Evolutionary conservation across 2,329 filamentous ascomycete species (phyloP).

Genomic region (Fusarium domesticum): DNA sequence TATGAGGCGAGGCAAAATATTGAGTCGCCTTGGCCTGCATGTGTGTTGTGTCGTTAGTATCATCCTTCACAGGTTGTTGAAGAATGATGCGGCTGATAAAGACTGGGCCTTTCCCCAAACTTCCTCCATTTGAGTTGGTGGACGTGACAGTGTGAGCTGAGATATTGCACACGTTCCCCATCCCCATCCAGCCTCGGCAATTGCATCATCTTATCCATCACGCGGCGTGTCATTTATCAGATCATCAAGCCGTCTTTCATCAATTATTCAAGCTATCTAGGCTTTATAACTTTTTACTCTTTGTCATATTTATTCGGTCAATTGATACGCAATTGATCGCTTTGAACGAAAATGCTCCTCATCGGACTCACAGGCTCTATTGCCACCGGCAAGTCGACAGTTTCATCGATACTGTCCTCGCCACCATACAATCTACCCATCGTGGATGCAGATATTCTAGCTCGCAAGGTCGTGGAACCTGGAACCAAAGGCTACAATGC

Average conservation of each 20-base stretch:
- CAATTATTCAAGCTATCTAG: neutral
- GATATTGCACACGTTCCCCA: too few relatives aligned
- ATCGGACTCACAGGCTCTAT: slow-evolving; percentile 96
- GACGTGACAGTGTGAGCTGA: neutral
- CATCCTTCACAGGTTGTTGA: slow-evolving; percentile 13
- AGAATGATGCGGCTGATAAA: slow-evolving; percentile 6
- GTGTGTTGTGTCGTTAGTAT: too few relatives aligned
- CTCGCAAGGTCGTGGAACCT: slow-evolving; percentile 90
- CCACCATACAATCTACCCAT: slow-evolving; percentile 84
- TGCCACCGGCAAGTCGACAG: slow-evolving; percentile 96
- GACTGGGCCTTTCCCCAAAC: slow-evolving; percentile 6
- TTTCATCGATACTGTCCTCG: slow-evolving; percentile 75
- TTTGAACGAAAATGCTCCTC: slow-evolving; percentile 71
- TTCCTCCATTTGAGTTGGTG: too few relatives aligned
- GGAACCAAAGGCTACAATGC: slow-evolving; percentile 79
- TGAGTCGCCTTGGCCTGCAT: too few relatives aligned
- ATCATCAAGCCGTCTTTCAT: neutral
- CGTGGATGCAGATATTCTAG: slow-evolving; percentile 90
- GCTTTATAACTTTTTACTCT: neutral
- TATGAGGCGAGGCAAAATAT: too few relatives aligned
- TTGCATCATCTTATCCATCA: slow-evolving; percentile 21
- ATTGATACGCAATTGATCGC: neutral
- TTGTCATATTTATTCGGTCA: neutral
- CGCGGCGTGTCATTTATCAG: too few relatives aligned
- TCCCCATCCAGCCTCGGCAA: slow-evolving; percentile 25